These are phyloP conservation scores for Penicillium malachiteum DNA, from an alignment of 495 filamentous ascomycete species.

Conservation along the genomic window DNA sequence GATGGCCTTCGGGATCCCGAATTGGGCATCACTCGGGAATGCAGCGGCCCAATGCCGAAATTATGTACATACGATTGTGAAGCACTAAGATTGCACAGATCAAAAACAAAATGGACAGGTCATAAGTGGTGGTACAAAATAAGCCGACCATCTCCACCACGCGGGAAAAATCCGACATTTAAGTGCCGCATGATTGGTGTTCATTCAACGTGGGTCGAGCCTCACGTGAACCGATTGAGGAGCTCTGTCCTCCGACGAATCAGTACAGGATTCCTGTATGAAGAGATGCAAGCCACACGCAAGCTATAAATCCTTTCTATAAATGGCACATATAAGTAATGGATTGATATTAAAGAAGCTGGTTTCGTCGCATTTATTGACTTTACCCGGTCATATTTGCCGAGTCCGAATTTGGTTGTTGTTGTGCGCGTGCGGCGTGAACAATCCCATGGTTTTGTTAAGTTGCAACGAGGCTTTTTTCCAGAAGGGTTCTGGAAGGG, in stretches of 20 bases:
- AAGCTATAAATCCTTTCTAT: not conserved
- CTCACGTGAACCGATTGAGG: slow-evolving; percentile 24
- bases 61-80: not conserved
- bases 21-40: not conserved
- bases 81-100: not conserved
- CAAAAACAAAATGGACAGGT: not conserved
- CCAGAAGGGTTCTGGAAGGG: slow-evolving; percentile 30
- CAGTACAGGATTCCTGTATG: not conserved
- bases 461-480: slow-evolving; percentile 7
- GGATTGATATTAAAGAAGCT: not conserved
- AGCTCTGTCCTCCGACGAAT: slow-evolving; percentile 34
- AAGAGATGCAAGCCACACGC: slow-evolving; percentile 3
- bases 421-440: not conserved
- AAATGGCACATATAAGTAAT: not conserved
- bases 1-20: not conserved
- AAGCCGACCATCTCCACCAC: not conserved
- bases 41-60: not conserved
- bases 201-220: slow-evolving; percentile 11
- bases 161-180: slow-evolving; percentile 11
- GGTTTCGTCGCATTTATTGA: not conserved
- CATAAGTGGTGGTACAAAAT: not conserved
- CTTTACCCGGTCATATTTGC: not conserved
- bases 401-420: not conserved
- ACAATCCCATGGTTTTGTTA: slow-evolving; percentile 15
- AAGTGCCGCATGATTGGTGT: slow-evolving; percentile 14